A percentile compares a stretch with the other conserved stretches of the same genome.
These are phyloP conservation scores for Lolium rigidum DNA, from an alignment of 176 grass and related monocot species.

Conservation along the genomic window DNA sequence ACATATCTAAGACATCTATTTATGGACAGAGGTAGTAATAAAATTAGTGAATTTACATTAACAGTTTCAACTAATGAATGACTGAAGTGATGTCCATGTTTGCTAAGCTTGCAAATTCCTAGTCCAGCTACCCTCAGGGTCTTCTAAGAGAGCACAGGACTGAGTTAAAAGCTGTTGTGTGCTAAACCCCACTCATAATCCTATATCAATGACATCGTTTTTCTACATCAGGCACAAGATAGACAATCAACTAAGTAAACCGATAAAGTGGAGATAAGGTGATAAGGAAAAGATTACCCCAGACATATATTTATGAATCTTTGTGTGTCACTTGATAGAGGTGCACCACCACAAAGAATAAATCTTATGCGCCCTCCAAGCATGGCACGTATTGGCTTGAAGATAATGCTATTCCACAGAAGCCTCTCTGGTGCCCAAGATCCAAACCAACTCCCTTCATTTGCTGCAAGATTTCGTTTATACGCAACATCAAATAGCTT, in stretches of 20 bases:
- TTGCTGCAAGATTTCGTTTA: slow-evolving; percentile 61
- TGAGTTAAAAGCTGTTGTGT: neutral
- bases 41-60: neutral
- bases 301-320: slow-evolving; percentile 96
- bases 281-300: slow-evolving; percentile 58
- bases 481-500: slow-evolving; percentile 79
- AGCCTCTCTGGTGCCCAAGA: slow-evolving; percentile 70
- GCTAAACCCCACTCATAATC: slow-evolving; percentile 2
- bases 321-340: slow-evolving; percentile 81
- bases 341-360: slow-evolving; percentile 85
- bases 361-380: slow-evolving; percentile 81
- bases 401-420: slow-evolving; percentile 75
- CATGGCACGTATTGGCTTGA: slow-evolving; percentile 69
- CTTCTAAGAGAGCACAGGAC: neutral
- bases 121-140: neutral
- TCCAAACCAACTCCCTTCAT: slow-evolving; percentile 79
- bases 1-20: too few relatives aligned
- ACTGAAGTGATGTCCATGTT: neutral
- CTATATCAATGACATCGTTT: neutral
- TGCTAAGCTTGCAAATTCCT: neutral
- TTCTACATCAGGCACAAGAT: neutral
- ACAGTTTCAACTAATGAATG: neutral
- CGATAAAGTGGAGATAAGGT: slow-evolving; percentile 22
- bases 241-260: neutral
- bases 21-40: too few relatives aligned